Conservation (phyloP, 257 asterid genomes). For the Buddleja alternifolia region DNA sequence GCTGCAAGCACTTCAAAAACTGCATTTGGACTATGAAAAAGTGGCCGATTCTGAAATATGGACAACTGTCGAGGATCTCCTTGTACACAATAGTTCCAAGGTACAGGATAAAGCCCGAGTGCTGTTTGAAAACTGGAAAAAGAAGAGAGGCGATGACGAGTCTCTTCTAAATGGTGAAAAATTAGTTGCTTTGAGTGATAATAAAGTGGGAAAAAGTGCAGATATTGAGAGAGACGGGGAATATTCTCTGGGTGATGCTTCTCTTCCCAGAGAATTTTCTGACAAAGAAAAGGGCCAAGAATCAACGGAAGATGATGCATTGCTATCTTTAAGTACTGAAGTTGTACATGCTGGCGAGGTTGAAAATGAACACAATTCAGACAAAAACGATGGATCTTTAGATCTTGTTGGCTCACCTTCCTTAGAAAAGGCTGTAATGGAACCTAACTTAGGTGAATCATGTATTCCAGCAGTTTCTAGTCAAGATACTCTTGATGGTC, state of each 20-base stretch:
- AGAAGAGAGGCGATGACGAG: slow-evolving; percentile 30
- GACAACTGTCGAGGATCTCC: slow-evolving; percentile 52
- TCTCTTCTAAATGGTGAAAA: slow-evolving; percentile 36
- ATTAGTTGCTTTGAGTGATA: slow-evolving; percentile 31
- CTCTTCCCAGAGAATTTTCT: slow-evolving; percentile 31
- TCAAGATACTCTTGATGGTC: slow-evolving; percentile 31
- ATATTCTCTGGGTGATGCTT: slow-evolving; percentile 2
- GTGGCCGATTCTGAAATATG: slow-evolving; percentile 48
- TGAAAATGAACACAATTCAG: slow-evolving; percentile 26
- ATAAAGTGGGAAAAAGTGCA: slow-evolving; percentile 29
- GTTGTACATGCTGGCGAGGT: slow-evolving; percentile 28
- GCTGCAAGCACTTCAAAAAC: slow-evolving; percentile 60
- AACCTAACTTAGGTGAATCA: slow-evolving; percentile 37
- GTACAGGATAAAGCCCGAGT: slow-evolving; percentile 55
- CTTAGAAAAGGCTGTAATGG: slow-evolving; percentile 28
- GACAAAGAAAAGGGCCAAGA: slow-evolving; percentile 37
- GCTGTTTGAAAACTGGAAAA: slow-evolving; percentile 57
- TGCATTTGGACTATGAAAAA: slow-evolving; percentile 47
- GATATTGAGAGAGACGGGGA: slow-evolving; percentile 25
- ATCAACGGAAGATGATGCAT: slow-evolving; percentile 31
- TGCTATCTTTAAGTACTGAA: slow-evolving; percentile 40
- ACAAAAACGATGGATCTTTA: slow-evolving; percentile 20
- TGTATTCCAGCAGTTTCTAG: slow-evolving; percentile 36
- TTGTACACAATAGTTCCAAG: slow-evolving; percentile 49
- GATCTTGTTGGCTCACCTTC: slow-evolving; percentile 32